phyloP scores from a whole-genome alignment of 1,139 yeast genomes.

The Eremothecium coryli region DNA sequence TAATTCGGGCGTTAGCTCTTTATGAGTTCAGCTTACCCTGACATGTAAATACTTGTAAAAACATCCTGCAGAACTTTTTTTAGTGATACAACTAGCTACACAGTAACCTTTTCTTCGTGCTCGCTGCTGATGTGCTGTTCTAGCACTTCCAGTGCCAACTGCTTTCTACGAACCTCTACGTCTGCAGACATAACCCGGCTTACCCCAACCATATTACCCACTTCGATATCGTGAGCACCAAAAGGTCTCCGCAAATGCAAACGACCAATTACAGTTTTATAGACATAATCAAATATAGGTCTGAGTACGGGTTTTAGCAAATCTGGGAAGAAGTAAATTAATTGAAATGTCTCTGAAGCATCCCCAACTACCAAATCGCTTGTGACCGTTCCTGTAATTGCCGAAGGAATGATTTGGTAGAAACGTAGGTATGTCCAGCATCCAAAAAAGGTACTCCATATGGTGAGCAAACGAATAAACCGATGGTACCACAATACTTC shows the following conservation, averaged over 20 bases:
- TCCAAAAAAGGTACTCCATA: constrained; percentile 56
- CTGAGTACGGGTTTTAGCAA: constrained; percentile 44
- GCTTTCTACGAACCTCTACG: constrained; percentile 77
- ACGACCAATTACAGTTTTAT: constrained; percentile 43
- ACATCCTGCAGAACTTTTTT: no score
- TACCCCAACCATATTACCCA: constrained; percentile 58
- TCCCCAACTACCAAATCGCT: constrained; percentile 46
- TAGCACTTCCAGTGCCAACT: constrained; percentile 72
- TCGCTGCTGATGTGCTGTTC: constrained; percentile 50
- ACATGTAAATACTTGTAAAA: no score
- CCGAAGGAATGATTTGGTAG: constrained; percentile 37
- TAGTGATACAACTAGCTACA: no score
- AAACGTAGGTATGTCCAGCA: constrained; percentile 74
- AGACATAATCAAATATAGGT: constrained; percentile 45
- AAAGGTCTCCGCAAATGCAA: constrained; percentile 56
- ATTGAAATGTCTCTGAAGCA: constrained; percentile 81
- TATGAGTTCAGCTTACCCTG: neutral
- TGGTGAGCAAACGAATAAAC: constrained; percentile 59
- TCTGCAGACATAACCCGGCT: constrained; percentile 42
- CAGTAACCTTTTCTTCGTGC: no score
- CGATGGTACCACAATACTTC: constrained; percentile 23
- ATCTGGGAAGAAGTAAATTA: constrained; percentile 74
- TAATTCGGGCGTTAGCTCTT: neutral
- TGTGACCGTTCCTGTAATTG: constrained; percentile 8
- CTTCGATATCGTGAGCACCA: constrained; percentile 61